Evolutionary conservation across 2,329 filamentous ascomycete genomes (phyloP), one percentile per base, ranked within the genome.

Genomic region (Aspergillus ibericus): DNA sequence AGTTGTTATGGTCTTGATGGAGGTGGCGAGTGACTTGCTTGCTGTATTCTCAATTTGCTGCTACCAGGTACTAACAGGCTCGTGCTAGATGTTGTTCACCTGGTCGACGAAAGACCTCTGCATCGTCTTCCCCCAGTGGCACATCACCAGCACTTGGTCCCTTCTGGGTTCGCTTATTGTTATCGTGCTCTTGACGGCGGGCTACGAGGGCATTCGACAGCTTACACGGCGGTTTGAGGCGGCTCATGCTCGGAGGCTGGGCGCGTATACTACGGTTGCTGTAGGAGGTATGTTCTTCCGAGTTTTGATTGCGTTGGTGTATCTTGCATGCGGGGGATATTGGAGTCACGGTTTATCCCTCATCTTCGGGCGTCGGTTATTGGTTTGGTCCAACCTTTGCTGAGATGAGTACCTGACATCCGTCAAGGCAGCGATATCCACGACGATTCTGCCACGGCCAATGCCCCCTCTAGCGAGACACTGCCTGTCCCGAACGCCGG

Each of bases 91-190:
- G 93, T 87, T 98, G 66, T 99, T 99, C 81, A 98, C 92, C 61
- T 99, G 93, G 93, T 87, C 92, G 75, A 93, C 93, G 2, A 85
- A 83, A 57, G 90, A 98, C 78, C 91, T 99, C 64, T 99, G 95
- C 83, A 96, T 99, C 77, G 86, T 99, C 76, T 99, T 98, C 82
- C 84, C 83, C 68, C 86, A 88, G 77, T 99, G 95, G 95, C 93
- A 91, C 78, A 80, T 99, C 75, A 87, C 84, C 62, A 87, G 88
- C 61, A 87, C 88, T 3, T 70, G 85, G 53, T 89, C 89, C 34
- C 88, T 99, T 58, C 69, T 97, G 74, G 75, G 92, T 70, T 96
- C 93, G 27, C 87, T 99, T 60, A 68, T 95, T 66, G 90, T 87
- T 66, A 88, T 99, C 68, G 85, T 96, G 60, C 83, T 90, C 60